Conservation (phyloP, 768 basidiomycete genomes). For the Phylloporus sp. region DNA sequence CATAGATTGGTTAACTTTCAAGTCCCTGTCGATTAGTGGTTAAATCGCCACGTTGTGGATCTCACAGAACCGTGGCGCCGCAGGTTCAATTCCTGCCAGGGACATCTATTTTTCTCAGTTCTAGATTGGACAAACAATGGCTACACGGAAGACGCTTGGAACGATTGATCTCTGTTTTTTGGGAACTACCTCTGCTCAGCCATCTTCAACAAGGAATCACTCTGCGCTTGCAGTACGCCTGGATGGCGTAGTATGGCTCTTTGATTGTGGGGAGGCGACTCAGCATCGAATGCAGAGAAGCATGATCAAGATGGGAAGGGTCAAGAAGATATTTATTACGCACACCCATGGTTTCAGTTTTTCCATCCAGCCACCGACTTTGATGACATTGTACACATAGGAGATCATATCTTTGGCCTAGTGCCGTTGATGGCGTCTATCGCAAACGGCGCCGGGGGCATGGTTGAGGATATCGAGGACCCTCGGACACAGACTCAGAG, state of each 20-base stretch:
- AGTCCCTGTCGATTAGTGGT: conserved; percentile 43
- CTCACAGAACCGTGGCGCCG: conserved; percentile 35
- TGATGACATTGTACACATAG: conserved; percentile 34
- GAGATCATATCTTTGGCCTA: conserved; percentile 80
- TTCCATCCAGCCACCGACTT: not conserved
- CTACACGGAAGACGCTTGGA: conserved; percentile 20
- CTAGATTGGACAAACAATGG: conserved; percentile 7
- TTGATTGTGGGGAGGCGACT: conserved; percentile 84
- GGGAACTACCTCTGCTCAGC: conserved; percentile 79
- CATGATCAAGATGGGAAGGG: conserved; percentile 69
- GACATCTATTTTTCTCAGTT: conserved; percentile 24
- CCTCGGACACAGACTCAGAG: conserved; percentile 38
- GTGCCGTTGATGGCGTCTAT: conserved; percentile 64
- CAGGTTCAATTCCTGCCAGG: conserved; percentile 39
- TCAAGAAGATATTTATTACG: conserved; percentile 82
- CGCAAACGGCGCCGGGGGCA: conserved; percentile 73
- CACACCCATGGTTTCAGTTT: conserved; percentile 71
- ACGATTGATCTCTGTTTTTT: conserved; percentile 65
- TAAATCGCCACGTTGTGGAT: conserved; percentile 41
- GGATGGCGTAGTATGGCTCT: conserved; percentile 72
- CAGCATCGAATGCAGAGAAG: conserved; percentile 76
- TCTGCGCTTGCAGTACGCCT: conserved; percentile 68
- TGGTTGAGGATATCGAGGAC: conserved; percentile 55
- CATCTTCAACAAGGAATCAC: conserved; percentile 75
- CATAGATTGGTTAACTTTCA: not conserved